phyloP scores from a whole-genome alignment of 495 filamentous ascomycete genomes.

The Hyphodiscus hymeniophilus region DNA sequence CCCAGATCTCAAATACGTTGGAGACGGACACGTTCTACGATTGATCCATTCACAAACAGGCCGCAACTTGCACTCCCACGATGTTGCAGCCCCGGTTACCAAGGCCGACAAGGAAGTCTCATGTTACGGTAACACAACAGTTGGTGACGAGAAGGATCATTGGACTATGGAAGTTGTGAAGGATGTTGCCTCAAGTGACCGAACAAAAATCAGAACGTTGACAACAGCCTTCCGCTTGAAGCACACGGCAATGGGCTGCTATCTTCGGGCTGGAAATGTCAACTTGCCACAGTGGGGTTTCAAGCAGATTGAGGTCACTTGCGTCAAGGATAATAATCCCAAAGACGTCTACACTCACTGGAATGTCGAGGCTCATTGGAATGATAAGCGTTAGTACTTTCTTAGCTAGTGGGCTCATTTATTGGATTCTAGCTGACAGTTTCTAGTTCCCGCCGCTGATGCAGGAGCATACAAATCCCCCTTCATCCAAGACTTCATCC shows the following conservation, averaged over 20 bases:
- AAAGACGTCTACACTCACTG: slow-evolving; percentile 93
- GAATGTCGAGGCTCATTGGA: slow-evolving; percentile 94
- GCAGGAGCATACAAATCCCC: slow-evolving; percentile 93
- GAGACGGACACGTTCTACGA: slow-evolving; percentile 70
- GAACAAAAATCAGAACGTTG: slow-evolving; percentile 79
- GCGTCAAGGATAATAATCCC: slow-evolving; percentile 87
- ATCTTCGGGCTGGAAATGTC: slow-evolving; percentile 89
- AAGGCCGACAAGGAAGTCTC: slow-evolving; percentile 92
- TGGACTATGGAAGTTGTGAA: slow-evolving; percentile 89
- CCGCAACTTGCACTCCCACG: slow-evolving; percentile 91
- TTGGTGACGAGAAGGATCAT: slow-evolving; percentile 97
- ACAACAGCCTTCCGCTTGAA: slow-evolving; percentile 89
- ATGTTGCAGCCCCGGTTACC: slow-evolving; percentile 77
- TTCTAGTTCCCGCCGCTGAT: slow-evolving; percentile 76
- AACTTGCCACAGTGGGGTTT: slow-evolving; percentile 99
- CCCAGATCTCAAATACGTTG: slow-evolving; percentile 57
- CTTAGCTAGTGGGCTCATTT: neutral
- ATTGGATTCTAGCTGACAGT: slow-evolving; percentile 9
- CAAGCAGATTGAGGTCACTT: slow-evolving; percentile 98
- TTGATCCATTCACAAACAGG: slow-evolving; percentile 93
- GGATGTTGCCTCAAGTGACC: slow-evolving; percentile 80
- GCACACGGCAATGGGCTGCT: slow-evolving; percentile 80
- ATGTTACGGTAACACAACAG: slow-evolving; percentile 90
- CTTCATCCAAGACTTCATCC: slow-evolving; percentile 93
- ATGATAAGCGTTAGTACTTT: slow-evolving; percentile 74